phyloP scores from a whole-genome alignment of 768 basidiomycete genomes.

The Chiua virens region DNA sequence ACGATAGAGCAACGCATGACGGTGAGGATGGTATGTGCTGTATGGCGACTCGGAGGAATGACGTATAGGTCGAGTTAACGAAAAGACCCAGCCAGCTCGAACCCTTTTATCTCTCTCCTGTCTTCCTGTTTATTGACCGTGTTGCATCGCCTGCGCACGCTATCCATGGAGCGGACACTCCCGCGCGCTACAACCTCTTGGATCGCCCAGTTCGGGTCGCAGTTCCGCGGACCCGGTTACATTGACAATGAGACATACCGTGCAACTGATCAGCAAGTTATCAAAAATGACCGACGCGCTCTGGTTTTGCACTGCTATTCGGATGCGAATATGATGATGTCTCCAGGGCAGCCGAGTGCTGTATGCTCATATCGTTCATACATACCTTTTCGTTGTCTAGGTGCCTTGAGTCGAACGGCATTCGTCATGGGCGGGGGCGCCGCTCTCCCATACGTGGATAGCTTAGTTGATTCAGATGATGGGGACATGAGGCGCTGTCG shows the following conservation, averaged over 20 bases:
- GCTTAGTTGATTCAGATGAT: not conserved
- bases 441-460: not conserved
- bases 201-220: not conserved
- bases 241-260: not conserved
- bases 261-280: not conserved
- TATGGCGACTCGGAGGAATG: not conserved
- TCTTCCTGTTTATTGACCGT: not conserved
- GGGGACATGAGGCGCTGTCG: no score
- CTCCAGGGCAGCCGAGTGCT: not conserved
- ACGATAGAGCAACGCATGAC: constrained; percentile 16
- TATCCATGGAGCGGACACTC: not conserved
- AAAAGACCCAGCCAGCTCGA: not conserved
- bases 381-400: not conserved
- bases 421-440: no score
- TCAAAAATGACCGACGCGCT: not conserved
- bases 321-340: constrained; percentile 3
- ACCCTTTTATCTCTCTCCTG: constrained; percentile 19
- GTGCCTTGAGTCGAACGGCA: not conserved
- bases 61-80: not conserved
- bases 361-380: not conserved
- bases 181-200: not conserved
- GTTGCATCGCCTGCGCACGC: constrained; percentile 13
- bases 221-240: not conserved
- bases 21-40: constrained; percentile 6
- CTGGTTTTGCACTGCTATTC: constrained; percentile 6